Conservation (phyloP, 768 basidiomycete species). For the Galerina sulciceps region DNA sequence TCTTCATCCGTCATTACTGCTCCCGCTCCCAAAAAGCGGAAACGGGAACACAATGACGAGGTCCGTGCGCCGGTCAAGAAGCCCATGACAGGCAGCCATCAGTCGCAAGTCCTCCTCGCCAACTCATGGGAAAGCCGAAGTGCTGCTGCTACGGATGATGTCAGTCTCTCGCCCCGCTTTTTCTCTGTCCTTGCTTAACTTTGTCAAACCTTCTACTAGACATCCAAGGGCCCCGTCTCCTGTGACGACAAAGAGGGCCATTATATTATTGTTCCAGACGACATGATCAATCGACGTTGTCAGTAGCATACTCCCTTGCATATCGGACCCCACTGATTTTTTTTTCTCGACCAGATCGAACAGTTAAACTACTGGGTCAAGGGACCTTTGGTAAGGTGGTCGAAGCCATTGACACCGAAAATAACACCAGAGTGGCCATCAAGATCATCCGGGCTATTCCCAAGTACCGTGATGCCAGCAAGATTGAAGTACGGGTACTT, state of each 20-base stretch:
- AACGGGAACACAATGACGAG: constrained; percentile 77
- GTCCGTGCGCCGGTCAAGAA: constrained; percentile 75
- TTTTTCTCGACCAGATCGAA: constrained; percentile 68
- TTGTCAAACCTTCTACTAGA: constrained; percentile 42
- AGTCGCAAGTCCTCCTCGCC: constrained; percentile 50
- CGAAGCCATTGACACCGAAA: constrained; percentile 83
- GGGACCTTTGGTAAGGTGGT: constrained; percentile 99
- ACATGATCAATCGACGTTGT: constrained; percentile 88
- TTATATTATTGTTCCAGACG: constrained; percentile 93
- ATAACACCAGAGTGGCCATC: constrained; percentile 84
- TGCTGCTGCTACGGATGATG: constrained; percentile 69
- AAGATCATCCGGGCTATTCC: constrained; percentile 99
- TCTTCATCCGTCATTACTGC: constrained; percentile 67
- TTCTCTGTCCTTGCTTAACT: constrained; percentile 25
- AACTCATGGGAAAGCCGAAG: constrained; percentile 74
- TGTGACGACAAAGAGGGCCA: constrained; percentile 99
- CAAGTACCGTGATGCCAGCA: constrained; percentile 98
- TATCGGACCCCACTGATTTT: constrained; percentile 18
- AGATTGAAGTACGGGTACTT: constrained; percentile 96
- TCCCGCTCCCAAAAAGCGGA: constrained; percentile 83
- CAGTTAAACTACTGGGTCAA: constrained; percentile 89
- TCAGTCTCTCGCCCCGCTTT: constrained; percentile 41
- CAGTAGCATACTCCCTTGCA: constrained; percentile 32
- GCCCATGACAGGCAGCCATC: constrained; percentile 50
- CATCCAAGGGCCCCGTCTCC: constrained; percentile 67